Percentiles rank a stretch among this genome's conserved stretches.
Evolutionary conservation across 345 rosid species (phyloP).

Genomic region (Mallotus nudiflorus): DNA sequence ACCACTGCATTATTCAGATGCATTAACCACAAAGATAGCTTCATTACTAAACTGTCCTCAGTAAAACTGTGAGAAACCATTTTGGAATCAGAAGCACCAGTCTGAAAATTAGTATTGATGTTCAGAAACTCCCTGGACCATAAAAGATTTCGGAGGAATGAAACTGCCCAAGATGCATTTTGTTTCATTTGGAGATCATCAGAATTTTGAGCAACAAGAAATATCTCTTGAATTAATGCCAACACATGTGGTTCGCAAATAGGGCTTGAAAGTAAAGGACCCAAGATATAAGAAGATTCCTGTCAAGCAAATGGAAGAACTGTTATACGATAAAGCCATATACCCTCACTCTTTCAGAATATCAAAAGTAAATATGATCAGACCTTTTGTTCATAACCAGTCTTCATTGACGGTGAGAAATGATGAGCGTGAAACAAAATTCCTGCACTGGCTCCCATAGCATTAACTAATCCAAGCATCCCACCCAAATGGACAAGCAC

Average conservation of each 20-base stretch:
- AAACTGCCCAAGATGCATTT: conserved; percentile 84
- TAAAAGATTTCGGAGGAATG: conserved; percentile 64
- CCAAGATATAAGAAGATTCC: conserved; percentile 56
- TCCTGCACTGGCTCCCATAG: conserved; percentile 84
- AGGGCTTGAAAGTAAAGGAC: conserved; percentile 60
- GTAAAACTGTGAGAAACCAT: conserved; percentile 55
- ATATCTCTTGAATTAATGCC: conserved; percentile 73
- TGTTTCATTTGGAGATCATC: conserved; percentile 67
- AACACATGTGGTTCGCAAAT: conserved; percentile 53
- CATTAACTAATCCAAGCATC: conserved; percentile 86
- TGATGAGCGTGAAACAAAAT: conserved; percentile 49
- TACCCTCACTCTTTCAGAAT: neutral
- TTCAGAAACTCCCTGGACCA: conserved; percentile 53
- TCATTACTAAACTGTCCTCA: conserved; percentile 63
- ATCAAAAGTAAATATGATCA: conserved; percentile 1
- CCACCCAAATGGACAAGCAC: conserved; percentile 68
- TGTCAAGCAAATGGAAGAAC: conserved; percentile 38
- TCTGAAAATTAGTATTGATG: conserved; percentile 26
- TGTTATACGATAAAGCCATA: conserved; percentile 17
- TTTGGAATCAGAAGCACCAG: conserved; percentile 38
- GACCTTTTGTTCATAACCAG: conserved; percentile 53
- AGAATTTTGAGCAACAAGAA: conserved; percentile 74
- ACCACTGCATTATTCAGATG: conserved; percentile 51
- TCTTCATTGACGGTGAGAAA: conserved; percentile 33
- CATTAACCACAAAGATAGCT: conserved; percentile 62